Base-by-base conservation (phyloP, 106 monocot species). In the Chionographis japonica region DNA sequence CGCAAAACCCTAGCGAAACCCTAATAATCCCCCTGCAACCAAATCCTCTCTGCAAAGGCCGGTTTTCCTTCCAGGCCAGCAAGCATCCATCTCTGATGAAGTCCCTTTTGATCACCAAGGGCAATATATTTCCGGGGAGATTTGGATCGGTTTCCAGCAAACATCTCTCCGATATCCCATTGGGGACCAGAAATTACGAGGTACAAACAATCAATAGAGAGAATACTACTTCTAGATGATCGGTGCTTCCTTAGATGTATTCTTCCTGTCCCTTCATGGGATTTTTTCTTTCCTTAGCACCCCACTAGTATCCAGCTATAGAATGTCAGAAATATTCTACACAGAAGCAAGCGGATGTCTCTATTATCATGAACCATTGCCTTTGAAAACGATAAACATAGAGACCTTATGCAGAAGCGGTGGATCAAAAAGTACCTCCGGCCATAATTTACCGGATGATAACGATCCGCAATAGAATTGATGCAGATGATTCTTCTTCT, bases 101-200 rank as follows among this genome's bases (percentile, higher is more conserved):
- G 51, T 67, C 79, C 68, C 67, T 68, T 74, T 54, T 68, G 41
- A 42, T 20, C 38, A 19, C 19, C 14, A 51, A 43, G 52, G 41
- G 43, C n/a, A 51, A 35, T 35, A 27, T 37, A 19, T 4, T 65
- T 18, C 19, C 42, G 43, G 12, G 37, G 38, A 61, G 59, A 50
- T 54, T 56, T 10, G 35, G 49, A 37, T 73, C 73, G n/a, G 57
- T 72, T 37, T 74, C 27, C 27, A 27, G 68, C 63, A 51, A 9
- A 12, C 19, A 53, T n/a, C 39, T 78, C 55, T 82, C 77, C 38
- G 53, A 67, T 46, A 4, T 18, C 65, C 68, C 77, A 1, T 8
- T 43, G 36, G 50, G 17, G 37, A 59, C 63, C 17, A 69, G 55
- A 55, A 65, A 82, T 38, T 82, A 82, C 18, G 82, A 82, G 82